Evolutionary conservation across 176 grass and related monocot species (phyloP).

Genomic region (Oryza brachyantha): DNA sequence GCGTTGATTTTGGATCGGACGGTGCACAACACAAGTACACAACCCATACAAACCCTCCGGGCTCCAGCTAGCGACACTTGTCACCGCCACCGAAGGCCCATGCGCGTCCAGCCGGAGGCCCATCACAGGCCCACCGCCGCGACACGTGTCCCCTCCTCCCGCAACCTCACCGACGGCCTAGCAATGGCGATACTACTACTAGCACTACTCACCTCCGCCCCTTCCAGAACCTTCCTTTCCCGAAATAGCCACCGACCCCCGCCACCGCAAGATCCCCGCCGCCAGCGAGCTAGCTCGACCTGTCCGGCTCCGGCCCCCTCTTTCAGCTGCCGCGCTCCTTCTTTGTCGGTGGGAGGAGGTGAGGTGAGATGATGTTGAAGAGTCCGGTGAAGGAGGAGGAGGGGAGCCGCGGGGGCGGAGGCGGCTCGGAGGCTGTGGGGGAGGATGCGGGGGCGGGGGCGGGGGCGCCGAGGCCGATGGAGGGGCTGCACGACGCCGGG

Average conservation of each 20-base stretch:
- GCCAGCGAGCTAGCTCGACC: too few relatives aligned
- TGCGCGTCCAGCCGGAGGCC: not conserved
- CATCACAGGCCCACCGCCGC: not conserved
- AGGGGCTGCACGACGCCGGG: constrained; percentile 72
- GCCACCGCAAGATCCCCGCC: too few relatives aligned
- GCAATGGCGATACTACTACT: too few relatives aligned
- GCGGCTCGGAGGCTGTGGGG: not conserved
- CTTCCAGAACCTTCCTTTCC: constrained; percentile 57
- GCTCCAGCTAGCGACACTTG: not conserved
- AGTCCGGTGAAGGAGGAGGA: constrained; percentile 72
- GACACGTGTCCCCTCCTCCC: not conserved
- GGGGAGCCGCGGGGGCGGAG: constrained; percentile 17
- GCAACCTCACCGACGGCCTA: not conserved
- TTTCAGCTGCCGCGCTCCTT: too few relatives aligned
- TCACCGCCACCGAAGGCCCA: constrained; percentile 3
- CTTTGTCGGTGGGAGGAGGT: too few relatives aligned
- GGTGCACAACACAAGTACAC: too few relatives aligned
- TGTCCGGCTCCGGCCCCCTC: too few relatives aligned
- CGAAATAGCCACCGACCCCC: not conserved
- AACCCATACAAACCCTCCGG: too few relatives aligned
- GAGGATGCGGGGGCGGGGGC: not conserved
- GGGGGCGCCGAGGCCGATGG: constrained; percentile 53
- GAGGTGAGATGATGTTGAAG: constrained; percentile 49
- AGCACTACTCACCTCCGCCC: too few relatives aligned
- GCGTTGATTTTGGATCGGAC: too few relatives aligned